phyloP scores from a whole-genome alignment of 345 rosid species.

The Eucalyptus cloeziana region DNA sequence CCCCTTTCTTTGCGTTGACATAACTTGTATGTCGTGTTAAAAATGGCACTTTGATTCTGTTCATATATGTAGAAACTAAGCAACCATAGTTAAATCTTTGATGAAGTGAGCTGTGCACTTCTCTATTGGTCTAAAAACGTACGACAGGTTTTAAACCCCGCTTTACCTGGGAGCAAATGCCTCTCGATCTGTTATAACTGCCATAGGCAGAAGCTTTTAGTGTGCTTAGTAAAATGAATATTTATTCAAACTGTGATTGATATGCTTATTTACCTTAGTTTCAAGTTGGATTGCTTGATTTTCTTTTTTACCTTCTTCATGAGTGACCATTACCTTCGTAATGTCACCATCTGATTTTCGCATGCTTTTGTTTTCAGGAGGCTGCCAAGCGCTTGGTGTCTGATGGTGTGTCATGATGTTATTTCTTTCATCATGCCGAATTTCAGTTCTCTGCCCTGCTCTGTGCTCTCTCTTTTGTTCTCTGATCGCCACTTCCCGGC shows the following conservation, averaged over 20 bases:
- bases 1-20: background rate
- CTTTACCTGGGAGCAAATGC: background rate
- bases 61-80: background rate
- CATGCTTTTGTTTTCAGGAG: constrained; percentile 8
- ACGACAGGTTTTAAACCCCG: background rate
- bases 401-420: constrained; percentile 4
- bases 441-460: background rate
- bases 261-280: background rate
- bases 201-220: background rate
- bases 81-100: background rate
- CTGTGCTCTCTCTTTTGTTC: background rate
- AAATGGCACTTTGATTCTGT: background rate
- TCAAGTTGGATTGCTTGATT: background rate
- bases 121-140: background rate
- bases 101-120: background rate
- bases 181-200: background rate
- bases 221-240: background rate
- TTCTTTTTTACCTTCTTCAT: background rate
- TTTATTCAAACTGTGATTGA: background rate
- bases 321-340: background rate
- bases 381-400: constrained; percentile 10
- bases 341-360: background rate
- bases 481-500: background rate
- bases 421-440: background rate
- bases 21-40: background rate